Evolutionary conservation across 2,329 filamentous ascomycete species (phyloP), one percentile per base, ranked within the genome.

Genomic region (Boeremia exigua): DNA sequence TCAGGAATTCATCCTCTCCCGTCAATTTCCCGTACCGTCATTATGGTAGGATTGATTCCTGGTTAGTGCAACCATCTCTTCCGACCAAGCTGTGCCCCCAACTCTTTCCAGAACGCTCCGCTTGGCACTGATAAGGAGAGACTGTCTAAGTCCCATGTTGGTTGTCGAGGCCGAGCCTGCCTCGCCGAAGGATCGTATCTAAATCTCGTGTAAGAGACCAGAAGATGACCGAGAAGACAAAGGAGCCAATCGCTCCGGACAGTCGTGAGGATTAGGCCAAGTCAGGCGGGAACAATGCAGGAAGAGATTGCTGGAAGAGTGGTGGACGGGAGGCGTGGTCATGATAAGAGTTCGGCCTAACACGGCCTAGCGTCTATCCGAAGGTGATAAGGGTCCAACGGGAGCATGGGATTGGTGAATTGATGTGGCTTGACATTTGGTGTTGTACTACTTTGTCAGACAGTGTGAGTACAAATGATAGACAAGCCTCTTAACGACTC

Each of bases 91-190:
- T 46, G 51, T 49, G 38, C 68, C 63, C 60, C 68, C 60, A 58
- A 49, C 42, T 54, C 49, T 54, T 52, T 52, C 39, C 48, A 58
- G 42, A 30, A 42, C 51, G 33, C 51, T 60, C 54, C 49, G 25
- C 69, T 72, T 71, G 68, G 69, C 68, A 68, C 63, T 67, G 69
- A 72, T 72, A 72, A 72, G 69, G 54, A 58, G 40, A 47, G 28
- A 6, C 32, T 45, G 30, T 38, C 36, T 29, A 34, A 15, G 32
- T 56, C 48, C 63, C 55, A 56, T 57, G 45, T 51, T 56, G 44
- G 50, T 37, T 52, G 32, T 53, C 30, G 30, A 47, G 52, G 56
- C 60, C 58, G 54, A 56, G 52, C 45, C 25, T 48, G 45, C 12
- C 19, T 50, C 52, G 49, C 49, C 48, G 49, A 58, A 57, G 45